phyloP scores from a whole-genome alignment of 2,329 filamentous ascomycete species.

The Aulographum hederae region DNA sequence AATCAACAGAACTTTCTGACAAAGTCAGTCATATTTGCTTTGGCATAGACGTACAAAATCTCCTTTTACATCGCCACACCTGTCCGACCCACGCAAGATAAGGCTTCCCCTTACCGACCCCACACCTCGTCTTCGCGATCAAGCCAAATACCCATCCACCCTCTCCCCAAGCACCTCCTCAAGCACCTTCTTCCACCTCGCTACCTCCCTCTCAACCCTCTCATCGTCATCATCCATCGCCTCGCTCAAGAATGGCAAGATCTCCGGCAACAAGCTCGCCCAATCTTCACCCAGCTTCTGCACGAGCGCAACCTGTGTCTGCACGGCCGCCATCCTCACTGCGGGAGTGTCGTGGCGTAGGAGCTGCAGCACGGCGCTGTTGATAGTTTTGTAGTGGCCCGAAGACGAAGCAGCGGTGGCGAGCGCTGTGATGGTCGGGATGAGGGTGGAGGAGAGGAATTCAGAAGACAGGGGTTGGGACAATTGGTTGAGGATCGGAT shows the following conservation, averaged over 20 bases:
- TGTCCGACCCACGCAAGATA: no score
- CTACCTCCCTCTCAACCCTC: constrained; percentile 72
- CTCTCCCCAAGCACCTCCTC: constrained; percentile 81
- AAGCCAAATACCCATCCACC: constrained; percentile 34
- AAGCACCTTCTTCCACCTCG: constrained; percentile 79
- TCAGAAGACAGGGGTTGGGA: neutral
- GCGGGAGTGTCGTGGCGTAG: constrained; percentile 54
- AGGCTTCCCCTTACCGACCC: no score
- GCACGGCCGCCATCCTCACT: constrained; percentile 65
- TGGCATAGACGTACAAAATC: no score
- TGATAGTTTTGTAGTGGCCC: constrained; percentile 82
- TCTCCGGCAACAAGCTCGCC: constrained; percentile 79
- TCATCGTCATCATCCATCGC: constrained; percentile 94
- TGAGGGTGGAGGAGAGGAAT: constrained; percentile 19
- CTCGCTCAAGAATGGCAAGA: constrained; percentile 91
- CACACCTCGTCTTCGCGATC: no score
- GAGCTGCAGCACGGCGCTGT: constrained; percentile 56
- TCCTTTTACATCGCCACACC: no score
- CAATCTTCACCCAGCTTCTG: constrained; percentile 79
- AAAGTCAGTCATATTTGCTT: no score
- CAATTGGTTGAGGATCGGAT: constrained; percentile 48
- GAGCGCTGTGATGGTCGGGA: constrained; percentile 42
- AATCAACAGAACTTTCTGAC: no score
- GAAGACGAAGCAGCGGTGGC: constrained; percentile 66
- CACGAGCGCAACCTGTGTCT: constrained; percentile 64